phyloP scores from a whole-genome alignment of 345 rosid species.

The Salix udensis region DNA sequence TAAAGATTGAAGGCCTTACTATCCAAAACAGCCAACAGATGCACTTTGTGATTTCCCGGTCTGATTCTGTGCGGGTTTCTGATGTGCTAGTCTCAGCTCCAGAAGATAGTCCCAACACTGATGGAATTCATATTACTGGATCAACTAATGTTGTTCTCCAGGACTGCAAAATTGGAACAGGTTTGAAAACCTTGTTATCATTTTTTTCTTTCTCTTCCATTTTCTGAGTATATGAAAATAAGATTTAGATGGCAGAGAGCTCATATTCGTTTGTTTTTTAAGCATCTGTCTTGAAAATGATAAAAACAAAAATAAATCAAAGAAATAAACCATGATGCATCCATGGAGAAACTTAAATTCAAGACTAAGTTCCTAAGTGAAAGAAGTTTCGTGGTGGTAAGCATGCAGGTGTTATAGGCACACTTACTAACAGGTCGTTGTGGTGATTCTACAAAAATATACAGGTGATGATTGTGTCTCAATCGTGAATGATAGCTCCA shows the following conservation, averaged over 20 bases:
- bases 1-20: slow-evolving; percentile 68
- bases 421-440: slow-evolving; percentile 8
- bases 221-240: not conserved
- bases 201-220: not conserved
- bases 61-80: slow-evolving; percentile 57
- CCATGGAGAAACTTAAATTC: not conserved
- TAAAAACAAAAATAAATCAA: not conserved
- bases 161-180: slow-evolving; percentile 95
- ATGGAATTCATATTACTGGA: slow-evolving; percentile 84
- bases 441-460: slow-evolving; percentile 20
- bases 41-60: slow-evolving; percentile 74
- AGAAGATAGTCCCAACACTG: slow-evolving; percentile 94
- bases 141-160: slow-evolving; percentile 74
- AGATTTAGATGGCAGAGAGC: not conserved
- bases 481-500: slow-evolving; percentile 73
- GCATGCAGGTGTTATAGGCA: not conserved
- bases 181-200: slow-evolving; percentile 29
- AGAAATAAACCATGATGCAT: not conserved
- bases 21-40: slow-evolving; percentile 93
- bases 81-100: slow-evolving; percentile 71
- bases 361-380: not conserved
- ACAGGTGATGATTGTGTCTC: slow-evolving; percentile 93
- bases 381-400: not conserved
- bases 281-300: not conserved
- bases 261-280: not conserved